phyloP scores from a whole-genome alignment of 352 stramenopile species.

The Globisporangium spiculum region DNA sequence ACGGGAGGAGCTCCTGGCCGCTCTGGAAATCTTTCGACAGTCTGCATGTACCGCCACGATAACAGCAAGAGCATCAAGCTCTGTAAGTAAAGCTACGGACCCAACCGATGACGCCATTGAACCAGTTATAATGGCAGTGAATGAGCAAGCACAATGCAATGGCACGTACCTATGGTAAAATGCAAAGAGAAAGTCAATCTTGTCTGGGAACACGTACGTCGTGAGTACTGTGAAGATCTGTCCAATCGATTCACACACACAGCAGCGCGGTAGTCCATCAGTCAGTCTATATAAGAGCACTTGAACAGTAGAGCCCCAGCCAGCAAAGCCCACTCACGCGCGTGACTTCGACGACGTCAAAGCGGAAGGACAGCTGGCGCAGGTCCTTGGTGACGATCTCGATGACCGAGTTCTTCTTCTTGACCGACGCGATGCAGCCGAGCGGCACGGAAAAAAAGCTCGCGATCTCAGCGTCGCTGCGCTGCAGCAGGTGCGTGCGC shows the following conservation, averaged over 20 bases:
- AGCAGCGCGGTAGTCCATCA: neutral
- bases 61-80: no score
- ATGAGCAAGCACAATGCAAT: neutral
- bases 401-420: conserved; percentile 77
- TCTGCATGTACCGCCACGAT: conserved; percentile 17
- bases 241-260: neutral
- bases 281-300: neutral
- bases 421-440: conserved; percentile 69
- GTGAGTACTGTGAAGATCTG: conserved; percentile 78
- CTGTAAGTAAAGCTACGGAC: no score
- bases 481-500: conserved; percentile 47
- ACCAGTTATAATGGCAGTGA: neutral
- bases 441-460: conserved; percentile 77
- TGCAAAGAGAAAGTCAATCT: conserved; percentile 82
- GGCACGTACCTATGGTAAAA: conserved; percentile 67
- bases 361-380: conserved; percentile 71
- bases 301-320: neutral
- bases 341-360: conserved; percentile 68
- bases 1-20: conserved; percentile 54
- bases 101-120: neutral
- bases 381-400: conserved; percentile 81
- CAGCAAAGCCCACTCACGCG: conserved; percentile 27
- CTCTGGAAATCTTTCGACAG: conserved; percentile 42
- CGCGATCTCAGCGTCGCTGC: conserved; percentile 61
- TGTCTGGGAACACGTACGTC: conserved; percentile 82